Base-by-base conservation (phyloP, 2,329 filamentous ascomycete genomes). In the Sporothrix inflata region DNA sequence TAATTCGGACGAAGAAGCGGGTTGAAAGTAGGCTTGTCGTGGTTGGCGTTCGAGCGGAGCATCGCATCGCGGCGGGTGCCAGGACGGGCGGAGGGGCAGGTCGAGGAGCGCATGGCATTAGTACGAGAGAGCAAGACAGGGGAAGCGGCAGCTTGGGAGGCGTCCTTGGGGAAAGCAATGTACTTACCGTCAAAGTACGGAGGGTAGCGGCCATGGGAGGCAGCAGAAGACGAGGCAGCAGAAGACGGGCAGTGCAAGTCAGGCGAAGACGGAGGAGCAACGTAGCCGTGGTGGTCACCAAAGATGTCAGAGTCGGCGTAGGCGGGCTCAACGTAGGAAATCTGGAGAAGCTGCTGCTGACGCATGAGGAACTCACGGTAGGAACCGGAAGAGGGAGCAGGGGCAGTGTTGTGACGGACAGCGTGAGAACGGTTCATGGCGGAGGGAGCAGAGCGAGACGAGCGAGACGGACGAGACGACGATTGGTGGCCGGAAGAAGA, bases 61-160 rank as follows among this genome's bases (percentile, higher is more conserved):
- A 63, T 42, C 12, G 38, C 38, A 21, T 63, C 60, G 34, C 60
- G 60, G n/a, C 60, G 60, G 19, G 60, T 45, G 30, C 60, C 60
- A 42, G 60, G 60, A 16, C 51, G 51, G 24, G 60, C 60, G 12
- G 60, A n/a, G 21, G 60, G 60, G 38, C 38, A n/a, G 11, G 38
- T 42, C n/a, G 9, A 21, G 9, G 60, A 16, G 21, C 38, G 60
- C 4, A 38, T 27, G 2, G 60, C 60, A 24, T 19, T n/a, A 6
- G 8, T 21, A 12, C 60, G 60, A 6, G 38, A 21, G 21, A 45
- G 38, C n/a, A n/a, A 4, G 40, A 42, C 38, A 1, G n/a, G 38
- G 38, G 11, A 42, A 27, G 60, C 12, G 11, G 42, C 11, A 7
- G 57, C n/a, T 38, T 61, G 34, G n/a, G 11, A 63, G 8, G n/a